phyloP scores from a whole-genome alignment of 306 rosid genomes.

The Rosa multiflora region DNA sequence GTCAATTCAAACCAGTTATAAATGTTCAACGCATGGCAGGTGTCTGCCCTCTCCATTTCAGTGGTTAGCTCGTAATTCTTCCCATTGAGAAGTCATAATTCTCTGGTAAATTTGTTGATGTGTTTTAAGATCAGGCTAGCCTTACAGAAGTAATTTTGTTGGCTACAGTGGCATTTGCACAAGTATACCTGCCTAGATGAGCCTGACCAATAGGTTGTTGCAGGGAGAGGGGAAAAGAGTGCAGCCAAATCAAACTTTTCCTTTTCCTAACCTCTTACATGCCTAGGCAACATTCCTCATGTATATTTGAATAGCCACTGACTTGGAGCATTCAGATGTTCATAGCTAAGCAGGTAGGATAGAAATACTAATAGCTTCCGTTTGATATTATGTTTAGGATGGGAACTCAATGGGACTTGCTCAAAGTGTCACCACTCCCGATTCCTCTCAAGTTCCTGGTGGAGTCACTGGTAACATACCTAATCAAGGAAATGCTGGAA shows the following conservation, averaged over 20 bases:
- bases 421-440: constrained; percentile 35
- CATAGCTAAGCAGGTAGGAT: neutral
- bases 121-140: neutral
- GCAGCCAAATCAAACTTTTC: neutral
- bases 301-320: neutral
- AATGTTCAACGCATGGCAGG: neutral
- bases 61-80: neutral
- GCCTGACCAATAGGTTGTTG: neutral
- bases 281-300: neutral
- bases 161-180: neutral
- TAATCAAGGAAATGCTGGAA: constrained; percentile 44
- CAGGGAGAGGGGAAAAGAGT: neutral
- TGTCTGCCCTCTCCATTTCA: neutral
- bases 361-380: constrained; percentile 13
- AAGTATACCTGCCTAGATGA: neutral
- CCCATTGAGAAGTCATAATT: neutral
- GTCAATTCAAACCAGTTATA: neutral
- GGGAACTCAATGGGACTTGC: constrained; percentile 41
- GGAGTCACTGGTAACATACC: constrained; percentile 29
- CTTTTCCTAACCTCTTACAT: neutral
- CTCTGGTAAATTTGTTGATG: neutral
- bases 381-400: constrained; percentile 50
- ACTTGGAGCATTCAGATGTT: neutral
- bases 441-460: constrained; percentile 45
- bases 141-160: neutral